A percentile compares a stretch with the other conserved stretches of the same genome.
phyloP scores from a whole-genome alignment of 2,329 filamentous ascomycete genomes.

The Pseudogymnoascus sp. region DNA sequence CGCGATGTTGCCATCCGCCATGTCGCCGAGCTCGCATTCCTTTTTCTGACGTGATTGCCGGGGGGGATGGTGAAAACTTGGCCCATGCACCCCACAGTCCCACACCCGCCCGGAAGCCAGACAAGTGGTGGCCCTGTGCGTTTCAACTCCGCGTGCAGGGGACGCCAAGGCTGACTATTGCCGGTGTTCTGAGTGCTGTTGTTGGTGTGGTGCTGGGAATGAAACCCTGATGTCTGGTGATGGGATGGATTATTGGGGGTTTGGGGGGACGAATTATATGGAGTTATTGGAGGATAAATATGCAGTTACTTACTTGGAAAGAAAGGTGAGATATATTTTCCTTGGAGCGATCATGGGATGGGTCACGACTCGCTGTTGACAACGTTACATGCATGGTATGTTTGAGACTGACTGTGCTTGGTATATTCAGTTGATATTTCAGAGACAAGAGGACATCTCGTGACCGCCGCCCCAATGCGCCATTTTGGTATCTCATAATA shows the following conservation, averaged over 20 bases:
- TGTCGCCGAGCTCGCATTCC: neutral
- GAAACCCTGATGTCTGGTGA: neutral
- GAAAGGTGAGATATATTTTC: neutral
- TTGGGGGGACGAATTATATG: neutral
- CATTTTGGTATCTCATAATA: constrained; percentile 5
- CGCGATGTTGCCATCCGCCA: neutral
- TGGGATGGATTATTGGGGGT: neutral
- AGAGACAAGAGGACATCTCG: neutral
- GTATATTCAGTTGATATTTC: neutral
- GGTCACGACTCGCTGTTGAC: neutral
- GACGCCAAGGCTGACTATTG: neutral
- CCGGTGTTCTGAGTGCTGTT: too few species aligned
- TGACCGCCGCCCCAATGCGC: neutral
- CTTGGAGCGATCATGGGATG: neutral
- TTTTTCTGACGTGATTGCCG: constrained; percentile 4
- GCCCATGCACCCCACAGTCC: constrained; percentile 5
- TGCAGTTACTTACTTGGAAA: neutral
- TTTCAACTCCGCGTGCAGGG: neutral
- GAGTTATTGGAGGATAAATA: too few species aligned
- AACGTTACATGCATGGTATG: neutral
- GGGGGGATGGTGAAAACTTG: neutral
- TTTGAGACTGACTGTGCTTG: neutral
- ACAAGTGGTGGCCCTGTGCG: neutral
- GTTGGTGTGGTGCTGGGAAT: neutral
- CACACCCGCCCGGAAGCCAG: neutral